These are phyloP conservation scores for Ambrosia hybrid DNA, from an alignment of 140 eudicot species.

Conservation along the genomic window DNA sequence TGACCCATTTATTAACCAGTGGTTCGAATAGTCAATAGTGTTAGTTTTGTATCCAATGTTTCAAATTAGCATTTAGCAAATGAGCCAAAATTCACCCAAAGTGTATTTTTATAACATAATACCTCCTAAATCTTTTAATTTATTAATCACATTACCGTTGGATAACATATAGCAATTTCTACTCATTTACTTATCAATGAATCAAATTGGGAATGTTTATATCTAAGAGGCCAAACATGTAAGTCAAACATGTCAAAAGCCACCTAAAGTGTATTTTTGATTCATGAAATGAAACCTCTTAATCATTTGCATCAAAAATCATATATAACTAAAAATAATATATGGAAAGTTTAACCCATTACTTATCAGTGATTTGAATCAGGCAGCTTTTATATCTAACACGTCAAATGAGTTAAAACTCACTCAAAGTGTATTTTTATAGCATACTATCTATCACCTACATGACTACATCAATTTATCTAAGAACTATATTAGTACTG, in stretches of 20 bases:
- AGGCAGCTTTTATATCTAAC: background rate
- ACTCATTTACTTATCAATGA: background rate
- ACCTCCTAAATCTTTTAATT: background rate
- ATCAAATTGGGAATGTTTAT: background rate
- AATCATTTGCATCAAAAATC: background rate
- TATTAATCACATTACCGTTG: background rate
- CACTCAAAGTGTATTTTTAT: slow-evolving; percentile 11
- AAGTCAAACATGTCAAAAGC: background rate
- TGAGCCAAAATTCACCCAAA: background rate
- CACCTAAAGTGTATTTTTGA: background rate
- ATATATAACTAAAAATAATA: background rate
- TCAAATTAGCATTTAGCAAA: background rate
- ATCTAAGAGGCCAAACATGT: background rate
- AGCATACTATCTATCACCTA: too few relatives aligned
- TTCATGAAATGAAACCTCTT: background rate
- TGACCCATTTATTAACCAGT: background rate
- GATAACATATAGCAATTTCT: background rate
- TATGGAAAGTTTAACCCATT: background rate
- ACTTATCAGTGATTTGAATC: background rate
- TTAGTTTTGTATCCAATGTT: background rate
- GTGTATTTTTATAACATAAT: background rate
- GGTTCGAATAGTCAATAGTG: background rate
- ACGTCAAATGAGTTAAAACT: background rate
- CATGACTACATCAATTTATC: background rate
- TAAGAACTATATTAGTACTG: background rate